A percentile compares a stretch with the other conserved stretches of the same genome.
Evolutionary conservation across 2,329 filamentous ascomycete genomes (phyloP).

Genomic region (Emmonsiellopsis sp.): DNA sequence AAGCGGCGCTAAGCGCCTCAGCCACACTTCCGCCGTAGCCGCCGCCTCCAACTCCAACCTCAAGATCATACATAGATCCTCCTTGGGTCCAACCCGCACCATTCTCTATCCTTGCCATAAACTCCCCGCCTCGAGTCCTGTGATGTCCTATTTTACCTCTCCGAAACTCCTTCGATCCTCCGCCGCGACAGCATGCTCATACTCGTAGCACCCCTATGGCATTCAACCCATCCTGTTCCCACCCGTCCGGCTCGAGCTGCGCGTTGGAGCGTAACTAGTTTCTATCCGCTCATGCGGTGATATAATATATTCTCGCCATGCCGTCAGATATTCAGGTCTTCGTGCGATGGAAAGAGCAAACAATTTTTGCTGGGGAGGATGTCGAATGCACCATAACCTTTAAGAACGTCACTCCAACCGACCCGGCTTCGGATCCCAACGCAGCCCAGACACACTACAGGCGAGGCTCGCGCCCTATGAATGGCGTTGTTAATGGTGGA

Average conservation of each 20-base stretch:
- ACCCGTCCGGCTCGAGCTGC: background rate
- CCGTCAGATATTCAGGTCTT: constrained; percentile 83
- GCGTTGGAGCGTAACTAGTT: constrained; percentile 2
- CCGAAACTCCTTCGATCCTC: constrained; percentile 3
- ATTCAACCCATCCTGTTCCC: constrained; percentile 6
- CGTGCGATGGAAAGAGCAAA: constrained; percentile 87
- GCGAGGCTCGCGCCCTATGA: constrained; percentile 28
- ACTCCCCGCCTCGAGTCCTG: background rate
- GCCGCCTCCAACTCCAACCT: background rate
- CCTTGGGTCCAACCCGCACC: background rate
- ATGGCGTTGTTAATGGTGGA: constrained; percentile 24
- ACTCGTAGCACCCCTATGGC: constrained; percentile 10
- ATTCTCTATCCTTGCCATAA: background rate
- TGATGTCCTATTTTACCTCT: constrained; percentile 8
- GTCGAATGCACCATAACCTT: constrained; percentile 95
- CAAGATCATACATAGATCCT: background rate
- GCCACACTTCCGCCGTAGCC: background rate
- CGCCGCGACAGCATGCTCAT: constrained; percentile 22
- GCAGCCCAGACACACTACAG: constrained; percentile 26
- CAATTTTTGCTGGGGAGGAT: constrained; percentile 93
- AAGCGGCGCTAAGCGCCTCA: background rate
- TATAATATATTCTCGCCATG: constrained; percentile 7
- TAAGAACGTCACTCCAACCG: constrained; percentile 62
- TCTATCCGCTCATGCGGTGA: constrained; percentile 2
- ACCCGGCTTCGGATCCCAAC: constrained; percentile 22